Evolutionary conservation across 208 protist species (phyloP).

Genomic region (Balamuthia mandrillaris): DNA sequence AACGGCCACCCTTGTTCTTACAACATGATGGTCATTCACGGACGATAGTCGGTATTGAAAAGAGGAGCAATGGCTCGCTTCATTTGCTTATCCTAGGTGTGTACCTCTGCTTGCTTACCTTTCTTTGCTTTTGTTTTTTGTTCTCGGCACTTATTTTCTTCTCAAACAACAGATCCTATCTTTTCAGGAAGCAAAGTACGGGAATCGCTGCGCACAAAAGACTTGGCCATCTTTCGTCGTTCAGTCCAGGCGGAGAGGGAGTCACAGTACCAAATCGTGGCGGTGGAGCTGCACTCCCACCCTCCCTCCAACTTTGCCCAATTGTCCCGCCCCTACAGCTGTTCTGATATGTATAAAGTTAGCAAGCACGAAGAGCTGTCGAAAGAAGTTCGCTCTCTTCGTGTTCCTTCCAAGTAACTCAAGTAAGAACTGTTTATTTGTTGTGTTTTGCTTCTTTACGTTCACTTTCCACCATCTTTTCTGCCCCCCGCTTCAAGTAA

Average conservation of each 20-base stretch:
- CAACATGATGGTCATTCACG: constrained; percentile 40
- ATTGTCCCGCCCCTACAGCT: too few species aligned
- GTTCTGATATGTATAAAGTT: too few species aligned
- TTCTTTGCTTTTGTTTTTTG: too few species aligned
- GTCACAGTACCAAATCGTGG: constrained; percentile 32
- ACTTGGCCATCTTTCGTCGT: constrained; percentile 9
- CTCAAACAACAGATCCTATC: constrained; percentile 9
- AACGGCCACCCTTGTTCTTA: constrained; percentile 25
- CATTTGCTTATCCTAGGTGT: constrained; percentile 36
- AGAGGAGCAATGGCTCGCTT: constrained; percentile 18
- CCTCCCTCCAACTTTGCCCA: too few species aligned
- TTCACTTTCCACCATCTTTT: too few species aligned
- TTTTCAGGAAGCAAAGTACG: background rate
- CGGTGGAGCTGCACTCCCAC: too few species aligned
- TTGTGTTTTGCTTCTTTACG: too few species aligned
- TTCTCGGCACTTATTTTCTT: background rate
- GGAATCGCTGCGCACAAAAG: background rate
- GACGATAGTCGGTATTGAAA: constrained; percentile 35
- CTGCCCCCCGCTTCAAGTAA: too few species aligned
- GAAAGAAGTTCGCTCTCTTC: too few species aligned
- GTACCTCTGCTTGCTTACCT: background rate
- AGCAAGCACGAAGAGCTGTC: too few species aligned
- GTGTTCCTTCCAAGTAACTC: too few species aligned
- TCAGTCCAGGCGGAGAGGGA: constrained; percentile 12
- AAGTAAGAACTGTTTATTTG: too few species aligned